These are phyloP conservation scores for Leptographium lundbergii DNA, from an alignment of 2,329 filamentous ascomycete species.

Conservation along the genomic window DNA sequence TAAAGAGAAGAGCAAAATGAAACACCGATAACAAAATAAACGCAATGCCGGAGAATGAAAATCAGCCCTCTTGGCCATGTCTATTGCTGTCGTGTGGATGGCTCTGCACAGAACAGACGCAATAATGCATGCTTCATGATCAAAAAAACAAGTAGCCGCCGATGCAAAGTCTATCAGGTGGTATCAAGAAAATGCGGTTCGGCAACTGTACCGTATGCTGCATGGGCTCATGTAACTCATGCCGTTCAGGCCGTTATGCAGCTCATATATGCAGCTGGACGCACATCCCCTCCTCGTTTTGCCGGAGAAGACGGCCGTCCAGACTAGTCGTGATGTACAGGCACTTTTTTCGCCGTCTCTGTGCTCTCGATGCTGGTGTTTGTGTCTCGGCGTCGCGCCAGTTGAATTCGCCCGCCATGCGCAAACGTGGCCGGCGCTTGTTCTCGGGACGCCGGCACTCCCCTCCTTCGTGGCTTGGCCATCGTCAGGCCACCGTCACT, in stretches of 20 bases:
- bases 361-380: conserved; percentile 49
- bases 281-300: not conserved
- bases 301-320: too few species aligned
- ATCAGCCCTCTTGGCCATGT: not conserved
- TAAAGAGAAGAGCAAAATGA: not conserved
- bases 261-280: not conserved
- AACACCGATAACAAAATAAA: too few species aligned
- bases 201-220: too few species aligned
- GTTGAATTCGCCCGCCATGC: not conserved
- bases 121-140: conserved; percentile 1
- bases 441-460: conserved; percentile 18
- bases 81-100: not conserved
- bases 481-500: conserved; percentile 43
- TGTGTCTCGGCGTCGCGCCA: conserved; percentile 39
- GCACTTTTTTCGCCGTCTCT: conserved; percentile 49
- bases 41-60: not conserved
- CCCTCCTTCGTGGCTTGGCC: conserved; percentile 34
- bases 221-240: not conserved
- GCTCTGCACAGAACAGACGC: not conserved
- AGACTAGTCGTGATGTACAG: conserved; percentile 5
- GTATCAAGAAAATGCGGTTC: not conserved
- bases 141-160: not conserved
- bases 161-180: conserved; percentile 1
- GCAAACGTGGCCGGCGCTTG: conserved; percentile 11
- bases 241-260: not conserved